These are phyloP conservation scores for Caryopteris hybrid DNA, from an alignment of 305 asterid species.

Conservation along the genomic window DNA sequence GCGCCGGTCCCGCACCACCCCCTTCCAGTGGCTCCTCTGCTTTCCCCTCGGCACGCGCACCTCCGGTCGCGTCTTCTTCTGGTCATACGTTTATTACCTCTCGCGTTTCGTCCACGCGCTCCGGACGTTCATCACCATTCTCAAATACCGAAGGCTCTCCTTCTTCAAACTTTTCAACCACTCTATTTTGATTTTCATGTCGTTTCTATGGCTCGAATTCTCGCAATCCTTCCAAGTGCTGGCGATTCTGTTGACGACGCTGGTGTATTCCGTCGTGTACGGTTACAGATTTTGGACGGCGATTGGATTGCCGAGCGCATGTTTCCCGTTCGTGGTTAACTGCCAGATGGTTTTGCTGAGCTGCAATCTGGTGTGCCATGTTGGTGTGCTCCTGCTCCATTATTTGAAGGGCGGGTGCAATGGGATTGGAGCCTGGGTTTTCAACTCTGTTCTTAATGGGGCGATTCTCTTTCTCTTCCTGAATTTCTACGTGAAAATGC, in stretches of 20 bases:
- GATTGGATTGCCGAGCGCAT: constrained; percentile 64
- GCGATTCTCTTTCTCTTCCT: constrained; percentile 54
- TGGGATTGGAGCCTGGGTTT: constrained; percentile 30
- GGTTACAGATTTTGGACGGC: constrained; percentile 92
- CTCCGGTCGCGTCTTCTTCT: constrained; percentile 82
- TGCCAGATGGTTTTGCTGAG: constrained; percentile 63
- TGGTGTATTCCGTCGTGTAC: constrained; percentile 57
- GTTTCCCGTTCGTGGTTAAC: constrained; percentile 60
- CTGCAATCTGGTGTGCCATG: constrained; percentile 63
- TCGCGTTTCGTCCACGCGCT: constrained; percentile 69
- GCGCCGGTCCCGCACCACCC: constrained; percentile 58
- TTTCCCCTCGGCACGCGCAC: constrained; percentile 88
- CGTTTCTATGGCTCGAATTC: constrained; percentile 76
- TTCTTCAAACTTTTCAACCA: constrained; percentile 55
- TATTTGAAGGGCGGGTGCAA: constrained; percentile 46
- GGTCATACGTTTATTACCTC: constrained; percentile 76
- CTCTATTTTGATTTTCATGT: constrained; percentile 60
- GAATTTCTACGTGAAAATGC: constrained; percentile 60
- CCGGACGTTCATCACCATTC: constrained; percentile 41
- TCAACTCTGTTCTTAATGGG: constrained; percentile 42
- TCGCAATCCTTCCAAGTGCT: constrained; percentile 78
- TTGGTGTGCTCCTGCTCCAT: constrained; percentile 64
- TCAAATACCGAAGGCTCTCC: constrained; percentile 41
- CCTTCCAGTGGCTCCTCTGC: constrained; percentile 79
- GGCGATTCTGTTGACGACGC: constrained; percentile 54